Evolutionary conservation across 345 rosid species (phyloP).

Genomic region (Microthlaspi erraticum): DNA sequence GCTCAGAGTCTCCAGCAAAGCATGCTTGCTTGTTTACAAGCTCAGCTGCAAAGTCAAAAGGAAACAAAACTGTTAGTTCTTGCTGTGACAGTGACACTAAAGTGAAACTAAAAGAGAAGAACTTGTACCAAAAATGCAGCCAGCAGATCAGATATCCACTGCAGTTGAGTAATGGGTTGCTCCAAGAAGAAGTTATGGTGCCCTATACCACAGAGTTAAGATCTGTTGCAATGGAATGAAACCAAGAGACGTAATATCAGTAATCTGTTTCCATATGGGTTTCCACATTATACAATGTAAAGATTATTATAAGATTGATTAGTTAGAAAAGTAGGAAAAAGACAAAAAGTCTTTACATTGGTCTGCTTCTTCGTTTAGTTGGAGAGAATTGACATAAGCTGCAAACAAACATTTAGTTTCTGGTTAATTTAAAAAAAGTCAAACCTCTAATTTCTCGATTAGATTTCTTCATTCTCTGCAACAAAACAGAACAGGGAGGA

Average conservation of each 20-base stretch:
- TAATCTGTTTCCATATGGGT: neutral
- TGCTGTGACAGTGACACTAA: conserved; percentile 7
- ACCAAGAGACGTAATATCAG: conserved; percentile 10
- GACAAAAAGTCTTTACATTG: no score
- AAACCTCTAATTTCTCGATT: no score
- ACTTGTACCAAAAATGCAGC: conserved; percentile 78
- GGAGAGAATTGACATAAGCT: no score
- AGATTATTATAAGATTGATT: no score
- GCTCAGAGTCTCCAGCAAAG: conserved; percentile 93
- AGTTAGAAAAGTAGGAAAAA: no score
- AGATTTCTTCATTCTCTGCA: no score
- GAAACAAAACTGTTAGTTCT: conserved; percentile 15
- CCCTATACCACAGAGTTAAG: conserved; percentile 91
- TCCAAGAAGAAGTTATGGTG: conserved; percentile 95
- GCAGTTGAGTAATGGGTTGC: conserved; percentile 98
- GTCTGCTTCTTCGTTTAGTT: no score
- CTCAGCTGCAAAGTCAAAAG: conserved; percentile 60
- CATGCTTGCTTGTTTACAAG: conserved; percentile 80
- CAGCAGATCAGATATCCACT: conserved; percentile 97
- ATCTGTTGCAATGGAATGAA: conserved; percentile 51
- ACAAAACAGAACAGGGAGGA: no score
- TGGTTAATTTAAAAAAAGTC: no score
- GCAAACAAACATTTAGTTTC: no score
- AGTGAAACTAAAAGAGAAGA: conserved; percentile 16
- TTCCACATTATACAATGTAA: no score